Conservation (phyloP, 2,329 filamentous ascomycete genomes). For the Colletotrichum noveboracense region DNA sequence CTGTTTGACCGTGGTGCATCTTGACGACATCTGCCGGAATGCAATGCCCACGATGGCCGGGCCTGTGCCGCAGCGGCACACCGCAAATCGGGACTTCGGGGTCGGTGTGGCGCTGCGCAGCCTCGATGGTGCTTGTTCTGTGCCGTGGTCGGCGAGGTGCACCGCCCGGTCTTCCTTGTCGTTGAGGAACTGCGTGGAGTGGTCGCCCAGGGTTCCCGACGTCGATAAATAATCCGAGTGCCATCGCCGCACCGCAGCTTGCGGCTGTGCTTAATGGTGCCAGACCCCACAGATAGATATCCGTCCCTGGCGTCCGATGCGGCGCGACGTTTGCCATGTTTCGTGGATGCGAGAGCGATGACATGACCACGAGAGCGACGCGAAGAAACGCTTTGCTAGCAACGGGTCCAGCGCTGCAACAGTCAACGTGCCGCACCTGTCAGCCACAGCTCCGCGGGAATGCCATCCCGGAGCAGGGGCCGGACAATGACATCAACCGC, state of each 20-base stretch:
- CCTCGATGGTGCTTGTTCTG: slow-evolving; percentile 3
- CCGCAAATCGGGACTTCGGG: not conserved
- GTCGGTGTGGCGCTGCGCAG: slow-evolving; percentile 10
- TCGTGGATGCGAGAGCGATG: slow-evolving; percentile 5
- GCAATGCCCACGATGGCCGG: not conserved
- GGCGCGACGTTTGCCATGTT: not conserved
- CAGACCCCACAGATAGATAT: not conserved
- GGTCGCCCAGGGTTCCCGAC: not conserved
- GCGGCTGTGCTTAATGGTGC: slow-evolving; percentile 16
- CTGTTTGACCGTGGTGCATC: not conserved
- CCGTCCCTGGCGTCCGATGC: not conserved
- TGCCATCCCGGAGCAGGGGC: not conserved
- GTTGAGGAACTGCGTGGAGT: not conserved
- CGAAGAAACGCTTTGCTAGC: not conserved
- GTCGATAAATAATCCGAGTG: not conserved
- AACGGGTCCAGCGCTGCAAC: not conserved
- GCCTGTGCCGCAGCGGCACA: not conserved
- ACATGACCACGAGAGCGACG: not conserved
- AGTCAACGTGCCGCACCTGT: not conserved
- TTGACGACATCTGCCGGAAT: not conserved
- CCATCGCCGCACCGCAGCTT: slow-evolving; percentile 4
- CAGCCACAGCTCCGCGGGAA: not conserved
- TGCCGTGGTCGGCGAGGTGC: slow-evolving; percentile 3
- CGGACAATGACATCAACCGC: slow-evolving; percentile 16
- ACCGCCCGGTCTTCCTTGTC: slow-evolving; percentile 1